These are phyloP conservation scores for Ottelia alismoides DNA, from an alignment of 106 monocot genomes.

Conservation along the genomic window DNA sequence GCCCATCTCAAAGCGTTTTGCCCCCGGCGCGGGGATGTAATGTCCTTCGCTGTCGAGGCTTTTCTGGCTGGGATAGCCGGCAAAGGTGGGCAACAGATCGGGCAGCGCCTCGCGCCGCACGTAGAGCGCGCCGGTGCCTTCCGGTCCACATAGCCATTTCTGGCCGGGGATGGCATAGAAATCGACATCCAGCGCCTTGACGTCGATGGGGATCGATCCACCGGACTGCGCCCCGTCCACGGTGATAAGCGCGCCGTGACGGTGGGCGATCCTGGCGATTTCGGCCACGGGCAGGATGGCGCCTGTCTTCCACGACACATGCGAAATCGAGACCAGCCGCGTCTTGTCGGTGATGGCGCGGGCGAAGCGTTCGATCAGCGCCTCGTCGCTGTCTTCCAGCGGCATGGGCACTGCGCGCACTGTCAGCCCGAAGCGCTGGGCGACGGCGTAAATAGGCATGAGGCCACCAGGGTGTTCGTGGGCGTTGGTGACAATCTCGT, in stretches of 20 bases:
- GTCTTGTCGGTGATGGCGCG: not conserved
- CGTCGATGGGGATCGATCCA: not conserved
- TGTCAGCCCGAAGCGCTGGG: too few relatives aligned
- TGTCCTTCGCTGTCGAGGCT: not conserved
- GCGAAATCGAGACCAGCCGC: not conserved
- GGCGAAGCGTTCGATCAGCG: too few relatives aligned
- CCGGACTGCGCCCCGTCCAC: not conserved
- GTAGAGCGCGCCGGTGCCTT: not conserved
- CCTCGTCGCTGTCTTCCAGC: too few relatives aligned
- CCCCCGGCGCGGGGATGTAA: not conserved
- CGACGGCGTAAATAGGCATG: too few relatives aligned
- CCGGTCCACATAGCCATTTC: not conserved
- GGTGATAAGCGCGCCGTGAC: not conserved
- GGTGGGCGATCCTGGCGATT: not conserved
- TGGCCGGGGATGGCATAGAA: not conserved
- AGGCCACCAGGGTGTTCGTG: too few relatives aligned
- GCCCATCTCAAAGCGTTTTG: not conserved
- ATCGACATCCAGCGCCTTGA: not conserved
- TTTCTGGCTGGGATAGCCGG: too few relatives aligned
- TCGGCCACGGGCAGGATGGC: not conserved
- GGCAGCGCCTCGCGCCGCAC: not conserved
- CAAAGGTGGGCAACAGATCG: not conserved
- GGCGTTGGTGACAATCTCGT: too few relatives aligned
- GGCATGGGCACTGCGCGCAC: too few relatives aligned
- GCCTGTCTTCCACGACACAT: not conserved